A percentile compares a stretch with the other conserved stretches of the same genome.
Conservation (phyloP, 495 filamentous ascomycete species). For the Penicillium bialowiezense region DNA sequence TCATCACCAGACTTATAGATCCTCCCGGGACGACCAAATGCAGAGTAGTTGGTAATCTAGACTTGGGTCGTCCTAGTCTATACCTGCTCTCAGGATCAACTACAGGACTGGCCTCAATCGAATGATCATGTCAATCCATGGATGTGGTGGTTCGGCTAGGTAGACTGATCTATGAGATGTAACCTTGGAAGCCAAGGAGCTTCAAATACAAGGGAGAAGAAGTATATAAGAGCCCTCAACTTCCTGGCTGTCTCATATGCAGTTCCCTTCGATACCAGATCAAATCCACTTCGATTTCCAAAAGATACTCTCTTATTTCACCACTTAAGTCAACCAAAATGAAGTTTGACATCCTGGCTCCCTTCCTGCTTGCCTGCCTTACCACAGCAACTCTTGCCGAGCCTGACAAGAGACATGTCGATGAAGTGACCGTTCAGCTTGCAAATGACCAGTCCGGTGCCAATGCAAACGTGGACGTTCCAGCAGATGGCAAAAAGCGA, state of each 20-base stretch:
- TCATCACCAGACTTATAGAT: not conserved
- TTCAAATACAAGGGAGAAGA: too few species aligned
- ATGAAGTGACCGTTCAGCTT: conserved; percentile 16
- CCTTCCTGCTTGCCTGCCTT: not conserved
- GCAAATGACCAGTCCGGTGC: conserved; percentile 21
- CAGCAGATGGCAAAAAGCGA: conserved; percentile 17
- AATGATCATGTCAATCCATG: not conserved
- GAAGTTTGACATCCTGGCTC: not conserved
- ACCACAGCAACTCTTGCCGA: not conserved
- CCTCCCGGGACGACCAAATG: not conserved
- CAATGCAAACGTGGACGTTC: conserved; percentile 14
- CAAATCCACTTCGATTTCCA: too few species aligned
- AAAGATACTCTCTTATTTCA: too few species aligned
- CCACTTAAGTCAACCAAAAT: not conserved
- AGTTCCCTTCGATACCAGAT: too few species aligned
- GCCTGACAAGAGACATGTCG: not conserved
- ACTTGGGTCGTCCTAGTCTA: not conserved
- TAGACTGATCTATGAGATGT: not conserved
- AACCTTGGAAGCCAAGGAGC: too few species aligned
- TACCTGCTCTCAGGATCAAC: not conserved
- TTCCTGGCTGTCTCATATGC: too few species aligned
- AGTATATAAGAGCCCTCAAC: not conserved
- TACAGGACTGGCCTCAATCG: not conserved
- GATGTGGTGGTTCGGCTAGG: not conserved
- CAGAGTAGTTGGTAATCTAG: not conserved